Evolutionary conservation across 352 stramenopile species (phyloP).

Genomic region (Phytophthora vignae): DNA sequence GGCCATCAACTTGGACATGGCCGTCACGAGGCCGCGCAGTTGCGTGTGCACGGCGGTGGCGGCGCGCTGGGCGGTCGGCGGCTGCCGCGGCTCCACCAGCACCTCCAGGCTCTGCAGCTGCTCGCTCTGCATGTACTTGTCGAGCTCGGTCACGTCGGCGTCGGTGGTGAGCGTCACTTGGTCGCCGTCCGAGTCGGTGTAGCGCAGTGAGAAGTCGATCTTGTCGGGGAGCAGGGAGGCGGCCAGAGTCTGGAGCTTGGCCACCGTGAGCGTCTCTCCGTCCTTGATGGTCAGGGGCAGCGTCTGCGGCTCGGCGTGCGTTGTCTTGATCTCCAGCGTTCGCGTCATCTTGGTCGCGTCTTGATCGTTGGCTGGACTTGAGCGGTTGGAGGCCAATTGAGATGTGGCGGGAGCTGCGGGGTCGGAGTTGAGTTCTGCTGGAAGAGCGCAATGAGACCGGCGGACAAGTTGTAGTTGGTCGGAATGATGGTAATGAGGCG

Average conservation of each 20-base stretch:
- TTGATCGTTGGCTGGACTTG: constrained; percentile 10
- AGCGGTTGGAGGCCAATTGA: constrained; percentile 25
- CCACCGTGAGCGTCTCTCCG: constrained; percentile 32
- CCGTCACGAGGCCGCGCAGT: constrained; percentile 48
- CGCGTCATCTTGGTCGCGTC: constrained; percentile 26
- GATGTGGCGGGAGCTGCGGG: constrained; percentile 18
- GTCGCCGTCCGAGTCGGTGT: constrained; percentile 61
- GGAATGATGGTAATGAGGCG: background rate
- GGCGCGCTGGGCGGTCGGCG: background rate
- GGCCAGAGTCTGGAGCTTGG: constrained; percentile 29
- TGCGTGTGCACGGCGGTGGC: constrained; percentile 43
- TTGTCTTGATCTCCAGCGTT: constrained; percentile 36
- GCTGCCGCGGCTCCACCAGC: constrained; percentile 24
- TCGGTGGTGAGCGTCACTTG: constrained; percentile 55
- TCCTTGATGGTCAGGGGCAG: constrained; percentile 29
- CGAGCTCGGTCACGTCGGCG: constrained; percentile 49
- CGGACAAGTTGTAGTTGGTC: background rate
- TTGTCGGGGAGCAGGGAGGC: constrained; percentile 22
- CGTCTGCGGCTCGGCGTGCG: constrained; percentile 17
- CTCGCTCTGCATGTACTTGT: constrained; percentile 57
- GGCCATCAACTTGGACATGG: constrained; percentile 54
- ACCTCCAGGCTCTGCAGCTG: constrained; percentile 38
- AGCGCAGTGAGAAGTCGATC: constrained; percentile 31
- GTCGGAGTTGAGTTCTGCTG: background rate
- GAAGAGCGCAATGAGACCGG: background rate